Base-by-base conservation (phyloP, 352 stramenopile genomes). In the Phytophthora litchii region DNA sequence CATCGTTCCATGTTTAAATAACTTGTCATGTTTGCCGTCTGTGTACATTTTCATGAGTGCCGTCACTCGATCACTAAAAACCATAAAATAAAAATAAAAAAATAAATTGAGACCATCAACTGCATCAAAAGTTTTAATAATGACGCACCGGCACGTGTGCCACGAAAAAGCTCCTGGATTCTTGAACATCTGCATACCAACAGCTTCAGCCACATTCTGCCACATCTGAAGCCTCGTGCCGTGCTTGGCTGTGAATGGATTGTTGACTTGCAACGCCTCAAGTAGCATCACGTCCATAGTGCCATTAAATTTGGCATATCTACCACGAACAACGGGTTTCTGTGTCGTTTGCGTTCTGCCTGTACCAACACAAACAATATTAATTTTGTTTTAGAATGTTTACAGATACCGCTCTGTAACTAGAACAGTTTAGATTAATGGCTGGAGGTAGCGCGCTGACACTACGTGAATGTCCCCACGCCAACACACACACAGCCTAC, bases 181-280 rank as follows among this genome's bases (percentile, higher is more conserved):
- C 62, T 92, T 81, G 35, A 81, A 83, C 23, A 89, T 54, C 47
- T 72, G 68, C 27, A 82, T 66, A 29, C 83, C 80, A 10, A 94
- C 68, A 14, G 70, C 72, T 55, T 86, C 71, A 1, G 85, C 85
- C 20, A 94, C 67, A 41, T 77, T 74, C 43, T 91, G 76, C 85
- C 85, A 94, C 78, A 90, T 89, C 21, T 90, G 77, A 41, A 94
- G 80, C 46, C 85, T 80, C 41, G 85, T 92, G 49, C 85, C 85
- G 61, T 94, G 85, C 59, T 90, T 89, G 37, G 85, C 85, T 31
- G 78, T 85, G 56, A 92, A 89, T 21, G 85, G 85, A 29, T 94
- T 94, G 70, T 86, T 77, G 23, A 62, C 32, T 41, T 81, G 78
- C 67, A 94, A 69, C 20, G 78, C 70, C 62, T 94, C 79, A 19